Evolutionary conservation across 2,329 filamentous ascomycete genomes (phyloP).

Genomic region (Pseudogymnoascus sp.): DNA sequence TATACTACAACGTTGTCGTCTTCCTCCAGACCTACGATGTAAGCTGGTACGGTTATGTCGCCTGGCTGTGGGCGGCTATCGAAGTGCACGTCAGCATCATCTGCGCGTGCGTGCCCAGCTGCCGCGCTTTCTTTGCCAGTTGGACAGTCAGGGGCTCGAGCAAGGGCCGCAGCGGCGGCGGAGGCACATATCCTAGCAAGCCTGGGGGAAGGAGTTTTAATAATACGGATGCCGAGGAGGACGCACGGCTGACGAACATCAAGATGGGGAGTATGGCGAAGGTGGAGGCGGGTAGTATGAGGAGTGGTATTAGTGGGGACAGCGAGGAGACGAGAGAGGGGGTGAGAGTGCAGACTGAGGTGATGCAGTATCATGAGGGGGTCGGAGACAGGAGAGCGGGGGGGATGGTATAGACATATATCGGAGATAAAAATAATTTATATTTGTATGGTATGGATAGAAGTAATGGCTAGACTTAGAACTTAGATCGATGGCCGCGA

Average conservation of each 20-base stretch:
- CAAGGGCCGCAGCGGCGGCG: background rate
- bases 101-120: constrained; percentile 3
- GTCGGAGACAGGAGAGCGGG: background rate
- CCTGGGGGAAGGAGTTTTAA: background rate
- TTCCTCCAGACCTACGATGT: background rate
- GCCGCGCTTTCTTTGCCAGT: constrained; percentile 1
- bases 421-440: background rate
- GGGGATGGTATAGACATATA: background rate
- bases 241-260: background rate
- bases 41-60: background rate
- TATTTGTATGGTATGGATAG: background rate
- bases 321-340: constrained; percentile 1
- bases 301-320: constrained; percentile 1
- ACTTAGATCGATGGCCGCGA: background rate
- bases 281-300: background rate
- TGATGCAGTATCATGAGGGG: constrained; percentile 3
- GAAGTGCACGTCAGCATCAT: constrained; percentile 2
- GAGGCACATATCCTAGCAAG: background rate
- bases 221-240: background rate
- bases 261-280: constrained; percentile 3
- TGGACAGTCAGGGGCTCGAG: constrained; percentile 6
- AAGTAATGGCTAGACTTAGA: background rate
- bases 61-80: background rate
- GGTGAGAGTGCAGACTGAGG: constrained; percentile 3
- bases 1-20: constrained; percentile 4